These are phyloP conservation scores for Penicillium goetzii DNA, from an alignment of 495 filamentous ascomycete genomes.

Conservation along the genomic window DNA sequence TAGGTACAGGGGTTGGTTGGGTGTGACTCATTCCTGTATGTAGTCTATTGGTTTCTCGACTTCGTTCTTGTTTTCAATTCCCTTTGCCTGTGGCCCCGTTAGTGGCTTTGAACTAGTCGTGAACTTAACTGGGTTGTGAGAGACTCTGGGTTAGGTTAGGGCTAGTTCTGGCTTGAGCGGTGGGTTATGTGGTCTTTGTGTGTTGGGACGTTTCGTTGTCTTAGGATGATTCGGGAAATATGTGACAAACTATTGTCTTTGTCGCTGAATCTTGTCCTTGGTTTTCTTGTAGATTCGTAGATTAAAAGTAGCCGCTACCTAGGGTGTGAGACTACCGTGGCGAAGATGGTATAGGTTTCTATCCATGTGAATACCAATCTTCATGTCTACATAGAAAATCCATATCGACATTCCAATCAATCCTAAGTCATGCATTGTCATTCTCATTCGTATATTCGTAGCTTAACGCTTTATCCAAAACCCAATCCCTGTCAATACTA, in stretches of 20 bases:
- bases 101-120: not conserved
- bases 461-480: not conserved
- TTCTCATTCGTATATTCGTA: conserved; percentile 16
- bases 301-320: not conserved
- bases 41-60: conserved; percentile 25
- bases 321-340: not conserved
- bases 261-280: conserved; percentile 9
- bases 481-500: not conserved
- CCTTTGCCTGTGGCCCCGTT: not conserved
- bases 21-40: conserved; percentile 9
- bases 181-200: conserved; percentile 12
- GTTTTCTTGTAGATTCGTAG: not conserved
- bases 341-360: not conserved
- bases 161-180: not conserved
- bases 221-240: conserved; percentile 20
- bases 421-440: conserved; percentile 1
- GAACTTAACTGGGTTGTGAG: not conserved
- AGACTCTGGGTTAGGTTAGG: not conserved
- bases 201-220: conserved; percentile 14
- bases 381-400: too few species aligned
- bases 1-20: not conserved
- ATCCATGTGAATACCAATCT: too few species aligned
- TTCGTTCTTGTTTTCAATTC: conserved; percentile 14
- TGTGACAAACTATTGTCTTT: conserved; percentile 35
- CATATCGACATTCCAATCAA: not conserved